Conservation (phyloP, 2,329 filamentous ascomycete genomes). For the Lojkania enalia region DNA sequence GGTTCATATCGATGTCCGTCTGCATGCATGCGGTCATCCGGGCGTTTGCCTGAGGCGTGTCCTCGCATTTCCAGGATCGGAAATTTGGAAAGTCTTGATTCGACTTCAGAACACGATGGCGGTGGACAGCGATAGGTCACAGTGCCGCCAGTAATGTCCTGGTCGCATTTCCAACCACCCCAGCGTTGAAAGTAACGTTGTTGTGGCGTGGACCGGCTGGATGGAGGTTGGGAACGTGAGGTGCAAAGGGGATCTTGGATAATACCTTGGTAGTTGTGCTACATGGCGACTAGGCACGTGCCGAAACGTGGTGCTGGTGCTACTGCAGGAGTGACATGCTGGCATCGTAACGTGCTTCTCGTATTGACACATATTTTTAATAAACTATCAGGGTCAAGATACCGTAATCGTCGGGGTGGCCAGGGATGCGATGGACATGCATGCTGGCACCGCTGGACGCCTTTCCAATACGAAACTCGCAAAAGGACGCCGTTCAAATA, state of each 20-base stretch:
- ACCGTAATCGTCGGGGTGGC: constrained; percentile 6
- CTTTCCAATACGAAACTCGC: constrained; percentile 2
- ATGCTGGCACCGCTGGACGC: not conserved
- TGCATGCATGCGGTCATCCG: constrained; percentile 6
- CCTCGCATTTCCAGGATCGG: not conserved
- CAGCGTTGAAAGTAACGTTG: constrained; percentile 5
- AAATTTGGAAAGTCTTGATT: constrained; percentile 7
- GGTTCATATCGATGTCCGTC: constrained; percentile 12
- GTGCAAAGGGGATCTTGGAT: not conserved
- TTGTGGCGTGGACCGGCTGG: constrained; percentile 10
- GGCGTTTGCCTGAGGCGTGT: not conserved
- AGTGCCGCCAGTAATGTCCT: not conserved
- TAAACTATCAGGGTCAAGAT: constrained; percentile 9
- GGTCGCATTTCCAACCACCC: constrained; percentile 4
- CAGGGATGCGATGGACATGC: not conserved
- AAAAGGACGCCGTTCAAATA: not conserved
- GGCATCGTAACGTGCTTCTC: not conserved
- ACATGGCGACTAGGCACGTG: constrained; percentile 4
- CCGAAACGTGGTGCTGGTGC: constrained; percentile 5
- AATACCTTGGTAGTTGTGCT: not conserved
- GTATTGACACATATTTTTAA: constrained; percentile 13
- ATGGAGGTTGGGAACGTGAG: constrained; percentile 3
- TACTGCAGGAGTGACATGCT: constrained; percentile 12
- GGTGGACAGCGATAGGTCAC: not conserved
- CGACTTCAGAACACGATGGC: constrained; percentile 3